Evolutionary conservation across 2,329 filamentous ascomycete species (phyloP).

Genomic region (Curvularia spicifera): DNA sequence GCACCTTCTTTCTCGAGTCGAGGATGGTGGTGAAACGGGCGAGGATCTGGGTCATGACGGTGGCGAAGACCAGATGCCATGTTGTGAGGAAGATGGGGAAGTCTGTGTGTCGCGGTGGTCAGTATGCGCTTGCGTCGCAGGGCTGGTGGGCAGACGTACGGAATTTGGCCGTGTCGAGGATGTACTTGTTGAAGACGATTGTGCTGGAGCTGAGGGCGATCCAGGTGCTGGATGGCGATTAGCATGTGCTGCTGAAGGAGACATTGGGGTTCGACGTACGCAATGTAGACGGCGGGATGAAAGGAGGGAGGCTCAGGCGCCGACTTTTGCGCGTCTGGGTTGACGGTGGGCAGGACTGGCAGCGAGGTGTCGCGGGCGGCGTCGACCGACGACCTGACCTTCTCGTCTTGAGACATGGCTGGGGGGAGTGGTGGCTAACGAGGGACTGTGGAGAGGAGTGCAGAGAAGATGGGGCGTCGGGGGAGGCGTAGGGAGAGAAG

Average conservation of each 20-base stretch:
- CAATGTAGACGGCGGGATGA: slow-evolving; percentile 86
- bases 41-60: slow-evolving; percentile 90
- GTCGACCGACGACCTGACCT: slow-evolving; percentile 83
- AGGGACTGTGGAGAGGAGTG: slow-evolving; percentile 26
- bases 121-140: slow-evolving; percentile 27
- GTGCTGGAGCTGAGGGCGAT: slow-evolving; percentile 91
- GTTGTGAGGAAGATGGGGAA: slow-evolving; percentile 75
- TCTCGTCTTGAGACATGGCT: slow-evolving; percentile 70
- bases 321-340: slow-evolving; percentile 74
- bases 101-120: slow-evolving; percentile 34
- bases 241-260: slow-evolving; percentile 20
- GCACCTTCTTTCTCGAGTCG: slow-evolving; percentile 92
- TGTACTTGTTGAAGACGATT: slow-evolving; percentile 99
- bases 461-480: slow-evolving; percentile 8
- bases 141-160: slow-evolving; percentile 61
- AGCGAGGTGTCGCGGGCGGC: slow-evolving; percentile 65
- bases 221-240: slow-evolving; percentile 70
- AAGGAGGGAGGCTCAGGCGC: slow-evolving; percentile 64
- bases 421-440: slow-evolving; percentile 24
- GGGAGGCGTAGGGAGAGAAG: slow-evolving; percentile 9
- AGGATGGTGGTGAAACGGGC: slow-evolving; percentile 88
- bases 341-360: slow-evolving; percentile 78
- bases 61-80: slow-evolving; percentile 94
- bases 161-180: slow-evolving; percentile 85
- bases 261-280: slow-evolving; percentile 59